Percentiles rank a stretch among this genome's conserved stretches.
Conservation (phyloP, 2,329 filamentous ascomycete genomes). For the Fusarium sp. region DNA sequence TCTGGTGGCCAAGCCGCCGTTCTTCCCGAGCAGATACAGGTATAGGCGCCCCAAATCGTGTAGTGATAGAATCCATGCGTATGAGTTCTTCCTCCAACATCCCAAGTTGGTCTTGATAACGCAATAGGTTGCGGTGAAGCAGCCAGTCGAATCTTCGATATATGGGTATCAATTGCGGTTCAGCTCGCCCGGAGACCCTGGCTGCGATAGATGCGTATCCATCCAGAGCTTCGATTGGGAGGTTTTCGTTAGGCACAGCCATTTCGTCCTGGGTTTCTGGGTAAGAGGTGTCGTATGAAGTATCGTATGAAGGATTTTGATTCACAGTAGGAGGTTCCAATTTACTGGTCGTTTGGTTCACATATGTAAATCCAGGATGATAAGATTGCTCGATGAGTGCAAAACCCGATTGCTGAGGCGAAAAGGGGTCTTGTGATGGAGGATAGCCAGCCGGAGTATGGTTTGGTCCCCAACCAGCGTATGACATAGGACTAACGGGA, state of each 20-base stretch:
- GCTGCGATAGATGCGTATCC: constrained; percentile 72
- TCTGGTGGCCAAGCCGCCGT: not conserved
- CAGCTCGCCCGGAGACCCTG: constrained; percentile 51
- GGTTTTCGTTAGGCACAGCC: constrained; percentile 44
- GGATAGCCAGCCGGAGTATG: constrained; percentile 22
- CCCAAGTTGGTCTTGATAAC: constrained; percentile 84
- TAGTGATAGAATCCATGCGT: constrained; percentile 68
- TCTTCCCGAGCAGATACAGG: constrained; percentile 26
- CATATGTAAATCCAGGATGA: constrained; percentile 7
- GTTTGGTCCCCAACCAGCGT: constrained; percentile 17
- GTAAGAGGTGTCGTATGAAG: constrained; percentile 3
- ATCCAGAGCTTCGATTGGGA: constrained; percentile 51
- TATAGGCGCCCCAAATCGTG: constrained; percentile 47
- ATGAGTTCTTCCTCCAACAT: constrained; percentile 83
- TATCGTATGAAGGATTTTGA: constrained; percentile 1
- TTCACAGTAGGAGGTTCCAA: not conserved
- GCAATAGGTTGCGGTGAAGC: constrained; percentile 82
- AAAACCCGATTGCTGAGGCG: constrained; percentile 5
- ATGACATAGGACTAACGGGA: constrained; percentile 3
- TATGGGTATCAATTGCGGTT: constrained; percentile 61
- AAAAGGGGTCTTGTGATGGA: constrained; percentile 10
- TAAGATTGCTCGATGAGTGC: constrained; percentile 6
- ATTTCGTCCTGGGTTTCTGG: constrained; percentile 14
- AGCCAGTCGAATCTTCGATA: constrained; percentile 85
- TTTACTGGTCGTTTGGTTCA: not conserved